Evolutionary conservation across 306 rosid species (phyloP).

Genomic region (Argentina anserina): DNA sequence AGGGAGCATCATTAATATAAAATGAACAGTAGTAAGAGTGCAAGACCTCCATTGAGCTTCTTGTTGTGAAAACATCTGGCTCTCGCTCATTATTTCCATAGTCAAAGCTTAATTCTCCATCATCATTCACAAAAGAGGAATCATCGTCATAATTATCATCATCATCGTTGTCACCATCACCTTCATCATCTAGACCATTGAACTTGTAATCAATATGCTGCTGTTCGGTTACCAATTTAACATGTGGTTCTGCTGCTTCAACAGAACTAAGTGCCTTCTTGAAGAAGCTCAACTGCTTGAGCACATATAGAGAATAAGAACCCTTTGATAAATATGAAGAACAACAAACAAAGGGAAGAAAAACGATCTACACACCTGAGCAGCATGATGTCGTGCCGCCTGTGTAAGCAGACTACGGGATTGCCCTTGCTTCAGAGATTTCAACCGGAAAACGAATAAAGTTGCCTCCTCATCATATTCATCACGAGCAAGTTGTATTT

Average conservation of each 20-base stretch:
- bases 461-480: constrained; percentile 96
- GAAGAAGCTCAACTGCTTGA: constrained; percentile 78
- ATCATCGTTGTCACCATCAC: constrained; percentile 44
- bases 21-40: constrained; percentile 17
- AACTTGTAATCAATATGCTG: constrained; percentile 94
- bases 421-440: constrained; percentile 98
- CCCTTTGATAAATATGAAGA: neutral
- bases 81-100: constrained; percentile 58
- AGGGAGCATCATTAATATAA: constrained; percentile 3
- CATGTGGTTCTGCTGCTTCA: constrained; percentile 85
- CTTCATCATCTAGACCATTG: constrained; percentile 75
- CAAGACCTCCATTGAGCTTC: constrained; percentile 63
- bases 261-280: constrained; percentile 77
- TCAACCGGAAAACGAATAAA: constrained; percentile 82
- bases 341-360: neutral
- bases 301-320: constrained; percentile 22
- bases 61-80: constrained; percentile 51
- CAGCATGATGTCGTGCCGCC: constrained; percentile 99
- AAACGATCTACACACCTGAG: constrained; percentile 63
- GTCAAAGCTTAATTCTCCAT: constrained; percentile 88
- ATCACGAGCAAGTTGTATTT: constrained; percentile 75
- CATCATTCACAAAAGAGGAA: constrained; percentile 54
- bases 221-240: constrained; percentile 71
- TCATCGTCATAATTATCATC: constrained; percentile 37
- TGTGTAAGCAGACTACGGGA: constrained; percentile 94